phyloP scores from a whole-genome alignment of 768 basidiomycete species.

The Suillus cothurnatus region DNA sequence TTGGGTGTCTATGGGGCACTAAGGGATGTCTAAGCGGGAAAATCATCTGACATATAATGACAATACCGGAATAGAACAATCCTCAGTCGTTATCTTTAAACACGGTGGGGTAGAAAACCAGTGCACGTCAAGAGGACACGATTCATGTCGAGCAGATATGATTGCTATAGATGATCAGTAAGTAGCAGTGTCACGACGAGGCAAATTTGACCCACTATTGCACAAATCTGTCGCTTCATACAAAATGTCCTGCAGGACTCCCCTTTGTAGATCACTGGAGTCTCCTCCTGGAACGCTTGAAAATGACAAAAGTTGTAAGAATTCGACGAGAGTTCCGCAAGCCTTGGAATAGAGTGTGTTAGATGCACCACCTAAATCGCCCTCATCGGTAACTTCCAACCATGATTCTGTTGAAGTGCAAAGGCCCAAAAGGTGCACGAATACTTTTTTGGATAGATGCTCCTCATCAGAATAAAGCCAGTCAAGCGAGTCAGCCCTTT shows the following conservation, averaged over 20 bases:
- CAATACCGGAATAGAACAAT: constrained; percentile 36
- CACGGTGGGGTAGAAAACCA: constrained; percentile 44
- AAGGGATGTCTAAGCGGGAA: not conserved
- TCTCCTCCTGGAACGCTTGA: not conserved
- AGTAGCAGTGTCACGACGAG: not conserved
- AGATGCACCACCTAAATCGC: constrained; percentile 47
- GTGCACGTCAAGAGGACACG: constrained; percentile 39
- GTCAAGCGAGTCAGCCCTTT: constrained; percentile 39
- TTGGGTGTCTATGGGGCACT: constrained; percentile 23
- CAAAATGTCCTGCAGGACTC: constrained; percentile 42
- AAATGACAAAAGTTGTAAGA: constrained; percentile 39
- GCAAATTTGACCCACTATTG: not conserved
- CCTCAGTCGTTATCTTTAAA: constrained; percentile 32
- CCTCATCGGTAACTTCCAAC: constrained; percentile 47
- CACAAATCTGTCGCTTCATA: constrained; percentile 6
- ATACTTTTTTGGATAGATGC: constrained; percentile 49
- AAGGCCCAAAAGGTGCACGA: constrained; percentile 54
- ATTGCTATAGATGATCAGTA: not conserved
- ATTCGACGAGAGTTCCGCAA: constrained; percentile 41
- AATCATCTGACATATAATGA: not conserved
- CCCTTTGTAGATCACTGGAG: constrained; percentile 23
- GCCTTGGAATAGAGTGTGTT: constrained; percentile 49
- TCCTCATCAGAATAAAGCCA: constrained; percentile 50
- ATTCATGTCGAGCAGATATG: constrained; percentile 23
- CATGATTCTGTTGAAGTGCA: constrained; percentile 61